Evolutionary conservation across 345 rosid species (phyloP).

Genomic region (Chamaenerion angustifolium): DNA sequence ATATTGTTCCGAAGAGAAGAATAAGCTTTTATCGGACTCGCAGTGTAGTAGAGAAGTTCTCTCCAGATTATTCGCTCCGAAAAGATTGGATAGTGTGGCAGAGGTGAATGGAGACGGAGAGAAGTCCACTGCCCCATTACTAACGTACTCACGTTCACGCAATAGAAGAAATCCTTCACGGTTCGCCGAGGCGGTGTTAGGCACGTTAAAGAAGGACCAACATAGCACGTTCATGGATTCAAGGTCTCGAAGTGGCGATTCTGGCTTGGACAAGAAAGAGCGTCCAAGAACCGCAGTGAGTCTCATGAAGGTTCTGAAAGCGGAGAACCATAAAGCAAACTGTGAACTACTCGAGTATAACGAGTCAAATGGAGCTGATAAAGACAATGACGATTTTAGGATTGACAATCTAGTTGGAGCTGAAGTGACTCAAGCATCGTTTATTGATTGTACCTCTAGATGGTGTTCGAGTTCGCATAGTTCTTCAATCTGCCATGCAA

Average conservation of each 20-base stretch:
- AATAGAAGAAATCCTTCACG: conserved; percentile 35
- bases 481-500: conserved; percentile 16
- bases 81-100: conserved; percentile 11
- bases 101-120: conserved; percentile 15
- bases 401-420: conserved; percentile 19
- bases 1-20: conserved; percentile 12
- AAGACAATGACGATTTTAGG: conserved; percentile 16
- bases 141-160: conserved; percentile 42
- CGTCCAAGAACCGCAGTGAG: conserved; percentile 7
- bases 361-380: background rate
- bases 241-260: conserved; percentile 20
- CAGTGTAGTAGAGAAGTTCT: conserved; percentile 9
- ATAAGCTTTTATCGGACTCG: conserved; percentile 24
- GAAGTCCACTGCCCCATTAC: conserved; percentile 16
- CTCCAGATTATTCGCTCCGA: conserved; percentile 6
- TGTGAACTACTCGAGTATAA: conserved; percentile 1
- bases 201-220: conserved; percentile 13
- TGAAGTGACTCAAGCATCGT: conserved; percentile 12
- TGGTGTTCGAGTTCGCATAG: conserved; percentile 22
- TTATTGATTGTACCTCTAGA: conserved; percentile 13
- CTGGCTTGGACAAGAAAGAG: conserved; percentile 3
- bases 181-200: conserved; percentile 15
- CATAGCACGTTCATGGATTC: conserved; percentile 19
- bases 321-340: conserved; percentile 12
- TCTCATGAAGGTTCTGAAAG: conserved; percentile 7